Evolutionary conservation across 495 filamentous ascomycete species (phyloP), one percentile per base, ranked within the genome.

Genomic region (Cercophora sp.): DNA sequence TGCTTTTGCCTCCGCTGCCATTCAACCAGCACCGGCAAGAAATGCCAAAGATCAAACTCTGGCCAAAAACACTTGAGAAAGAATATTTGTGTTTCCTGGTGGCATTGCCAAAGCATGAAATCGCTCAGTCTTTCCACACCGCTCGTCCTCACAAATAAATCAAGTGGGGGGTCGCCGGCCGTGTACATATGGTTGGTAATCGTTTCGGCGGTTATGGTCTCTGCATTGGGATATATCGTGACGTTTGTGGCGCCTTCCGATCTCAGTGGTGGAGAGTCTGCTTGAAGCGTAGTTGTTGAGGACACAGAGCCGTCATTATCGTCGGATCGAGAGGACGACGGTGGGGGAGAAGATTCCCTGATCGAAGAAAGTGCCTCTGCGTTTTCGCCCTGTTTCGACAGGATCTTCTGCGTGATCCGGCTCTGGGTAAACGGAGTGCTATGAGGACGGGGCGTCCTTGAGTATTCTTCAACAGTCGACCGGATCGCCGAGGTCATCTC

Each of bases 101-200:
- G 91, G 60, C 87, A 91, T 69, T 98, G 93, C 93, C 93, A 98
- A 46, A 98, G 83, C 91, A 98, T 91, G 62, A 97, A 98, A 62
- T 98, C 93, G 60, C 89, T 95, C 51, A 98, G 70, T 18, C 93
- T 79, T 61, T 91, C 86, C 9, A 98, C 93, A 23, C 89, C 93
- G 44, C 88, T 94, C 0, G 93, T 98, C 22, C 93, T 79, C 16
- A 98, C 76, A 22, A 97, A 80, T 0, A 98, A 75, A 57, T 98
- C 93, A 18, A 97, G 73, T 1, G 94, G 93, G 2, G 94, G 94
- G 48, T 81, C 83, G 26, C 80, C 86, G 34, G 83, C 81, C 5
- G 94, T 97, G 66, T 91, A 88, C 66, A 93, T 83, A 68, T 96
- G 88, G 19, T 79, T 76, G 10, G 83, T 82, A 16, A 98, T 70